These are phyloP conservation scores for Ailanthus altissimus DNA, from an alignment of 345 rosid species.

Conservation along the genomic window DNA sequence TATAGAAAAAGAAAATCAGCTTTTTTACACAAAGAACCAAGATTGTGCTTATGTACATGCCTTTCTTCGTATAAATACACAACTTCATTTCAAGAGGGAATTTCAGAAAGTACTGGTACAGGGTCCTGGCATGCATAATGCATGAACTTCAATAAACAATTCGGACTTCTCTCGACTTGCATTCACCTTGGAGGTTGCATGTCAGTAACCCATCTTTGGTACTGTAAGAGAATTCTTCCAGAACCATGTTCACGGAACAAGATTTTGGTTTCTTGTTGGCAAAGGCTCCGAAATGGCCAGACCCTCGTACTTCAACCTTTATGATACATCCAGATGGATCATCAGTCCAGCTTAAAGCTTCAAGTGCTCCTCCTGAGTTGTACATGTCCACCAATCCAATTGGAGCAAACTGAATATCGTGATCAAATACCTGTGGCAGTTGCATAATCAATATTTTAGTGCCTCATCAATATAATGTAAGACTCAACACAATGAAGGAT, in stretches of 20 bases:
- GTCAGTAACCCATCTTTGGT: constrained; percentile 8
- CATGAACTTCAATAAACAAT: neutral
- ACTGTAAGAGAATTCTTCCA: constrained; percentile 11
- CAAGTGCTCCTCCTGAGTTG: constrained; percentile 34
- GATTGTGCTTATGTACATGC: neutral
- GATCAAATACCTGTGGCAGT: constrained; percentile 8
- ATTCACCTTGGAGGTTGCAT: constrained; percentile 11
- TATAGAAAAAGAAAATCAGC: neutral
- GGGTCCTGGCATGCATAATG: neutral
- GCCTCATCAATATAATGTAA: neutral
- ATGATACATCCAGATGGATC: neutral
- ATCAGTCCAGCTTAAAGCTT: neutral
- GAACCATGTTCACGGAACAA: neutral
- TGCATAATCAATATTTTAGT: neutral
- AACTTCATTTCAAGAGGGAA: neutral
- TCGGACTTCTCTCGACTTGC: constrained; percentile 4
- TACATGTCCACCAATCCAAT: constrained; percentile 37
- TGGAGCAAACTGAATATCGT: constrained; percentile 32
- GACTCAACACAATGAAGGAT: neutral
- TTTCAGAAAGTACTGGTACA: neutral
- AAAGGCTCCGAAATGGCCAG: constrained; percentile 18
- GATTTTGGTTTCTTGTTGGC: constrained; percentile 1
- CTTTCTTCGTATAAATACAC: neutral
- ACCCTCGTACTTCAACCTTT: constrained; percentile 10
- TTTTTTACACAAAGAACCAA: neutral